Percentiles rank a stretch among this genome's conserved stretches.
Evolutionary conservation across 257 asterid species (phyloP).

Genomic region (Solanum habrochaites): DNA sequence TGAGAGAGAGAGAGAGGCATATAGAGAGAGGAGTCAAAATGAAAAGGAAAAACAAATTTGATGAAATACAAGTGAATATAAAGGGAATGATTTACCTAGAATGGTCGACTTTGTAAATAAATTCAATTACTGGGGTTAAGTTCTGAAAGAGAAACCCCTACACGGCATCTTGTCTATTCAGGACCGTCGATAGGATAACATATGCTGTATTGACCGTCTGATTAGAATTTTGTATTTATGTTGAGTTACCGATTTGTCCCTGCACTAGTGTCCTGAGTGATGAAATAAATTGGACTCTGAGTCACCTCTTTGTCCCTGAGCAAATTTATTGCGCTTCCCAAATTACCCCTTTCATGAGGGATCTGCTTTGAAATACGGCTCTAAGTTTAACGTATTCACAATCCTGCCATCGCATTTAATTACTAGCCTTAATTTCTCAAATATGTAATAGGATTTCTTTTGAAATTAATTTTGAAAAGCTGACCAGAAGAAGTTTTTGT

Average conservation of each 20-base stretch:
- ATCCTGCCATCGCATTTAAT: background rate
- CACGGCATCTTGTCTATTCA: background rate
- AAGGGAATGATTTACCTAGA: background rate
- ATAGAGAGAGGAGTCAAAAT: background rate
- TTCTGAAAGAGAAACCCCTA: background rate
- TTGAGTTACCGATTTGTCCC: constrained; percentile 37
- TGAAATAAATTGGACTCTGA: constrained; percentile 28
- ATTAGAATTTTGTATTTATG: background rate
- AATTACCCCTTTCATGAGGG: background rate
- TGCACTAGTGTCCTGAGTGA: constrained; percentile 8
- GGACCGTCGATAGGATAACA: constrained; percentile 1
- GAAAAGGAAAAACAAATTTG: background rate
- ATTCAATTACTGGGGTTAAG: background rate
- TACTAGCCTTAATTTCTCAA: background rate
- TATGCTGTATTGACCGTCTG: constrained; percentile 12
- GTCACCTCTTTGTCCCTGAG: constrained; percentile 35
- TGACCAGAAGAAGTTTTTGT: background rate
- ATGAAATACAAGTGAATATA: background rate
- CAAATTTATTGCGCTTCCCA: background rate
- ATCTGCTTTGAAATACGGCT: background rate
- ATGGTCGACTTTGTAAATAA: background rate
- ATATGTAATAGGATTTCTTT: background rate
- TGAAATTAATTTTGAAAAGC: background rate
- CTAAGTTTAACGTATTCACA: background rate
- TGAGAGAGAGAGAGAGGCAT: background rate